These are phyloP conservation scores for Fusarium liriodendri DNA, from an alignment of 2,329 filamentous ascomycete genomes.

Conservation along the genomic window DNA sequence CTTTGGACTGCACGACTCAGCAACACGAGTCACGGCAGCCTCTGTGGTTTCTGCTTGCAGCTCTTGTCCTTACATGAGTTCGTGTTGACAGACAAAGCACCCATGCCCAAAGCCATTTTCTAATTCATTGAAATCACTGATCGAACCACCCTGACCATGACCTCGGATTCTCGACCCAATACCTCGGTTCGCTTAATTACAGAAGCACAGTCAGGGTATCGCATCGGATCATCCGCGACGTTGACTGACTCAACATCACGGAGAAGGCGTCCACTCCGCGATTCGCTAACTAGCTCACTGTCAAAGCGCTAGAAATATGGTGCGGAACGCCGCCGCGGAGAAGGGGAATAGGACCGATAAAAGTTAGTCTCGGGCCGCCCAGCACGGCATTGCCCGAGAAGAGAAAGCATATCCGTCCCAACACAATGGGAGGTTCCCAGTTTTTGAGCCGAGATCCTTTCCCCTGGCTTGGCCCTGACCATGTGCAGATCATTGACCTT, in stretches of 20 bases:
- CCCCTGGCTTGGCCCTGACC: background rate
- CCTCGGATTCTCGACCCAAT: background rate
- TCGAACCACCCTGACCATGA: background rate
- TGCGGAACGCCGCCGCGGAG: background rate
- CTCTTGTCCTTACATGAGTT: background rate
- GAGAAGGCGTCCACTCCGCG: background rate
- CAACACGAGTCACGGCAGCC: background rate
- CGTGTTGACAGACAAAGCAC: background rate
- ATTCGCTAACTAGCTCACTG: background rate
- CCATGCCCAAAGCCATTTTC: background rate
- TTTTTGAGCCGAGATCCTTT: background rate
- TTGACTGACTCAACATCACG: background rate
- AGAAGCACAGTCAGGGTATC: background rate
- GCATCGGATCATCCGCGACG: background rate
- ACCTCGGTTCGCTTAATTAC: background rate
- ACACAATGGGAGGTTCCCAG: background rate
- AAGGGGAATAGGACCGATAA: background rate
- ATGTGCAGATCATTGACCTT: background rate
- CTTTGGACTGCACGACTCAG: background rate
- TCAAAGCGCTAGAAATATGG: background rate
- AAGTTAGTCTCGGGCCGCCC: background rate
- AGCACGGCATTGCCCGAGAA: background rate
- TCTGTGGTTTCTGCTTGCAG: background rate
- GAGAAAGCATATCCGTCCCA: background rate
- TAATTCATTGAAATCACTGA: background rate